Base-by-base conservation (phyloP, 1,284 basidiomycete species). In the Ustanciosporium gigantosporum region DNA sequence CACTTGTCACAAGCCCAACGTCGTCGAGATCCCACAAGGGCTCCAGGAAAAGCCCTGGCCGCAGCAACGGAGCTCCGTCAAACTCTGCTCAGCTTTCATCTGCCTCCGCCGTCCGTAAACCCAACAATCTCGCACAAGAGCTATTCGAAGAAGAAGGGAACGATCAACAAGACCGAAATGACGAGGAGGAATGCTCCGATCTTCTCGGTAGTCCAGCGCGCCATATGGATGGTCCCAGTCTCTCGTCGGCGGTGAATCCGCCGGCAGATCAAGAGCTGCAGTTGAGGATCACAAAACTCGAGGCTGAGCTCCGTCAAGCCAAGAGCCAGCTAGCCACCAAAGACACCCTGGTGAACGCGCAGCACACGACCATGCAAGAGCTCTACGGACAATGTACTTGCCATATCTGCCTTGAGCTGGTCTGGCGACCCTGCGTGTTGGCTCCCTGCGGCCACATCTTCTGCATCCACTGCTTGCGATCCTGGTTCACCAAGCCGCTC, bases 391-490 rank as follows among this genome's bases (percentile, higher is more conserved):
- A 67, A 31, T 67, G 56, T 47, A 44, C 59, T 34, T 72, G 70
- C 39, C 53, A 59, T 39, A 60, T 72, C 25, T 72, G 70, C 31
- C 41, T 72, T 32, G 70, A 72, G 25, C 61, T 67, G 19, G 51
- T 53, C 23, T 72, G 62, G 57, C 53, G 70, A 4, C 70, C 70
- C 6, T 66, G 55, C 29, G 65, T 72, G 20, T 49, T 76, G 5
- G 58, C 70, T 3, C 74, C 74, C 0, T 76, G 74, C 38, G 72
- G 72, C 5, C 74, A 76, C 41, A 53, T 66, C 14, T 76, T 73
- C 27, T 76, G 74, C 44, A 68, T 73, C 8, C 47, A 52, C 37
- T 76, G 74, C 42, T 58, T 76, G 6, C 56, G 69, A 8, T 47
- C 56, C 13, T 76, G 70, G 70, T 76, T 76, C 52, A 64, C 60